These are phyloP conservation scores for Cyclotella sp. DNA, from an alignment of 108 stramenopile genomes.

Conservation along the genomic window DNA sequence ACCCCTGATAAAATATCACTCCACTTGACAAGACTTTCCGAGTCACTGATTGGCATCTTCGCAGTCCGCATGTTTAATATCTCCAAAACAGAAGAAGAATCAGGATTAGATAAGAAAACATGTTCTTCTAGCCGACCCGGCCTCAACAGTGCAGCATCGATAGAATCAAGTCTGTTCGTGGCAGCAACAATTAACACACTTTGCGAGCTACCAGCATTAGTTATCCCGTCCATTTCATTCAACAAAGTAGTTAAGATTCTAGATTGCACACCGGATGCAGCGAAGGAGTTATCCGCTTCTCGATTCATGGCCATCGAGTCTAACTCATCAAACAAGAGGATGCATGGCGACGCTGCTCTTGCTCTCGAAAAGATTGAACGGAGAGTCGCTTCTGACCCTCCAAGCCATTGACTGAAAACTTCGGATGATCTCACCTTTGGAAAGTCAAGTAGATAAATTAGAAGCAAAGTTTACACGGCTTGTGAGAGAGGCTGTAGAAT, in stretches of 20 bases:
- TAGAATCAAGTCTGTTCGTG: conserved; percentile 70
- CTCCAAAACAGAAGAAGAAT: conserved; percentile 46
- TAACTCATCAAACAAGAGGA: conserved; percentile 98
- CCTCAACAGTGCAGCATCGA: conserved; percentile 67
- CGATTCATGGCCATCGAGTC: conserved; percentile 92
- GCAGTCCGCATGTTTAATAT: conserved; percentile 60
- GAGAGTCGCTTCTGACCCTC: conserved; percentile 93
- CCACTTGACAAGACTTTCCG: conserved; percentile 22
- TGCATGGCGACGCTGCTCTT: conserved; percentile 89
- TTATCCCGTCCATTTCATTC: conserved; percentile 87
- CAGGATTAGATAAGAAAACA: conserved; percentile 58
- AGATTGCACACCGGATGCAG: conserved; percentile 58
- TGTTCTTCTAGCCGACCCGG: conserved; percentile 68
- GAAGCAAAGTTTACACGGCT: neutral
- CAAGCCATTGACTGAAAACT: conserved; percentile 96
- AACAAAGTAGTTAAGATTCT: conserved; percentile 80
- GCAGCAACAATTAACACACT: conserved; percentile 67
- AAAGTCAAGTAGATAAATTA: neutral
- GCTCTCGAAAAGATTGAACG: conserved; percentile 88
- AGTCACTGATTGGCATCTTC: conserved; percentile 43
- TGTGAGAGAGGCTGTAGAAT: neutral
- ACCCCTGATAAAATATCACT: conserved; percentile 37
- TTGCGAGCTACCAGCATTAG: conserved; percentile 58
- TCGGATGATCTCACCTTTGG: conserved; percentile 82
- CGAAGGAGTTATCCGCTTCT: conserved; percentile 77